Conservation (phyloP, 768 basidiomycete genomes). For the Termitomyces sp. region DNA sequence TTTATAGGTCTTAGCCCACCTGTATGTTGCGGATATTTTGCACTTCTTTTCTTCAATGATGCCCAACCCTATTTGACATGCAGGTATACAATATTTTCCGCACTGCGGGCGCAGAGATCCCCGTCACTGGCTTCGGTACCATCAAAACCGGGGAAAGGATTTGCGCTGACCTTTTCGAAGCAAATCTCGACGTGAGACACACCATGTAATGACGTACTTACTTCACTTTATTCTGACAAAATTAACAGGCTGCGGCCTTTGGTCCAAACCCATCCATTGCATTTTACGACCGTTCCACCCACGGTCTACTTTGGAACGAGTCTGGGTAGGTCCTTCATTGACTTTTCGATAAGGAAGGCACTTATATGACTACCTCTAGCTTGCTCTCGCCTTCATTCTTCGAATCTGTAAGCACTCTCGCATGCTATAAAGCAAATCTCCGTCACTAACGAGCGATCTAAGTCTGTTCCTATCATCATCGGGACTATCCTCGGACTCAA, state of each 20-base stretch:
- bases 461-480: constrained; percentile 42
- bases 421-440: neutral
- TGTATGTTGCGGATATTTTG: constrained; percentile 14
- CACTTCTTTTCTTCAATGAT: neutral
- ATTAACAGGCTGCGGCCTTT: constrained; percentile 19
- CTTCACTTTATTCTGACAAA: neutral
- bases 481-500: constrained; percentile 40
- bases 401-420: constrained; percentile 24
- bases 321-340: neutral
- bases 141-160: constrained; percentile 26
- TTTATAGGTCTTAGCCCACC: constrained; percentile 27
- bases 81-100: constrained; percentile 39
- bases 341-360: neutral
- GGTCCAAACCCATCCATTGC: constrained; percentile 16
- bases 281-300: constrained; percentile 17
- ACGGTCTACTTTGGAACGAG: constrained; percentile 1
- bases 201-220: neutral
- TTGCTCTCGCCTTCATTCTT: constrained; percentile 34
- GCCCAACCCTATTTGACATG: neutral
- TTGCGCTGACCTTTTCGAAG: constrained; percentile 30
- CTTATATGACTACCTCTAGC: constrained; percentile 7
- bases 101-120: constrained; percentile 23
- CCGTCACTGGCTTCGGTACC: constrained; percentile 18
- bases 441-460: neutral
- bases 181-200: constrained; percentile 34